These are phyloP conservation scores for Cadophora sp. DNA, from an alignment of 2,329 filamentous ascomycete species.

Conservation along the genomic window DNA sequence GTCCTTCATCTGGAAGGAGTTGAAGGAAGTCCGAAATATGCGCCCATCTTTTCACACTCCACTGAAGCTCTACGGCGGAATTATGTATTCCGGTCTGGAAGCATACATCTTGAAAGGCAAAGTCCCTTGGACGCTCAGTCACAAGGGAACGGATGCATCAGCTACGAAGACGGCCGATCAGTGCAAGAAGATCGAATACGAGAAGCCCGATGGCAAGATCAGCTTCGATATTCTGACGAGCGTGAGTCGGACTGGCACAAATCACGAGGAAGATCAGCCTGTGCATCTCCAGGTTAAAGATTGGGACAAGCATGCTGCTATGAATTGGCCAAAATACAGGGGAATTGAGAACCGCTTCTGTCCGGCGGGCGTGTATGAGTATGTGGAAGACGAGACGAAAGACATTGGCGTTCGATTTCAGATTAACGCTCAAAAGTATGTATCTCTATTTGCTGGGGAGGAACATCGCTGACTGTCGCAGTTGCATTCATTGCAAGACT, in stretches of 20 bases:
- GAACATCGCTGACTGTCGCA: conserved; percentile 48
- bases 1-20: conserved; percentile 90
- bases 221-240: conserved; percentile 96
- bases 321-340: conserved; percentile 86
- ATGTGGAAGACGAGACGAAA: conserved; percentile 90
- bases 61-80: conserved; percentile 86
- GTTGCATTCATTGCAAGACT: conserved; percentile 99
- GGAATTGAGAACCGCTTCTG: conserved; percentile 97
- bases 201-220: conserved; percentile 94
- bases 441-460: conserved; percentile 39
- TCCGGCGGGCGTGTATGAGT: conserved; percentile 97
- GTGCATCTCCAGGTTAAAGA: conserved; percentile 95
- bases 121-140: conserved; percentile 90
- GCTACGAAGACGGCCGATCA: conserved; percentile 81
- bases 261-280: conserved; percentile 98
- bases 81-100: conserved; percentile 92
- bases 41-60: conserved; percentile 91
- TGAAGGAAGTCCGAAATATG: conserved; percentile 97
- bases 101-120: conserved; percentile 86
- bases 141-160: conserved; percentile 78
- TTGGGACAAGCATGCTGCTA: conserved; percentile 87
- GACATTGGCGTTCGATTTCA: conserved; percentile 91
- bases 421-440: conserved; percentile 97
- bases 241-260: conserved; percentile 93
- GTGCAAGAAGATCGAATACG: conserved; percentile 91